Conservation (phyloP, 441 rosid genomes). For the Euphorbia schlechtendalii region DNA sequence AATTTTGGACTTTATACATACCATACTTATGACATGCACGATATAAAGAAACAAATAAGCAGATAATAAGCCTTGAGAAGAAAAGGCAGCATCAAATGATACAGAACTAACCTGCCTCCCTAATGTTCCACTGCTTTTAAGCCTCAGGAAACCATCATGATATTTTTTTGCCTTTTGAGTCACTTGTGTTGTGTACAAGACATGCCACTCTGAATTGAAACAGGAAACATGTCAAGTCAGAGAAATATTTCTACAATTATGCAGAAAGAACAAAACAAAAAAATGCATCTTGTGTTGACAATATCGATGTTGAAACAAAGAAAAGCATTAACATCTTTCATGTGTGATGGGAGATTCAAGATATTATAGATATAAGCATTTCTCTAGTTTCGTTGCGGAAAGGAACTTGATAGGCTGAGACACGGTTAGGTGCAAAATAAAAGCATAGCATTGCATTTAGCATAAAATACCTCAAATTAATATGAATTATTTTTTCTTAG, state of each 20-base stretch:
- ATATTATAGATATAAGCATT: background rate
- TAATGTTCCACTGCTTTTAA: constrained; percentile 24
- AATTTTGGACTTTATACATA: no score
- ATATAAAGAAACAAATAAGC: constrained; percentile 13
- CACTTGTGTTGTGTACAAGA: constrained; percentile 42
- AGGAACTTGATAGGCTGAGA: no score
- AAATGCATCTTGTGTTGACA: background rate
- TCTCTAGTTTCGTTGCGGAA: background rate
- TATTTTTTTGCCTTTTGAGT: constrained; percentile 52
- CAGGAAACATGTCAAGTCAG: constrained; percentile 10
- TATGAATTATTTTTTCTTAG: background rate
- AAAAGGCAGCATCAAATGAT: background rate
- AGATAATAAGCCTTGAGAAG: constrained; percentile 12
- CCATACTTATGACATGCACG: background rate
- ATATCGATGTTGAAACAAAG: background rate
- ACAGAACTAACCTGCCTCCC: constrained; percentile 39
- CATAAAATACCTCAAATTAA: background rate
- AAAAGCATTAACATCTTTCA: background rate
- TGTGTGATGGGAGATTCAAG: background rate
- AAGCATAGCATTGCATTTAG: background rate
- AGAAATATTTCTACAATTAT: background rate
- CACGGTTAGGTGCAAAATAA: no score
- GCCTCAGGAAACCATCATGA: constrained; percentile 49
- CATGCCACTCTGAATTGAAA: constrained; percentile 41
- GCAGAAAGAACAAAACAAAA: constrained; percentile 8